Base-by-base conservation (phyloP, 2,329 filamentous ascomycete species). In the Lachnellula occidentalis region DNA sequence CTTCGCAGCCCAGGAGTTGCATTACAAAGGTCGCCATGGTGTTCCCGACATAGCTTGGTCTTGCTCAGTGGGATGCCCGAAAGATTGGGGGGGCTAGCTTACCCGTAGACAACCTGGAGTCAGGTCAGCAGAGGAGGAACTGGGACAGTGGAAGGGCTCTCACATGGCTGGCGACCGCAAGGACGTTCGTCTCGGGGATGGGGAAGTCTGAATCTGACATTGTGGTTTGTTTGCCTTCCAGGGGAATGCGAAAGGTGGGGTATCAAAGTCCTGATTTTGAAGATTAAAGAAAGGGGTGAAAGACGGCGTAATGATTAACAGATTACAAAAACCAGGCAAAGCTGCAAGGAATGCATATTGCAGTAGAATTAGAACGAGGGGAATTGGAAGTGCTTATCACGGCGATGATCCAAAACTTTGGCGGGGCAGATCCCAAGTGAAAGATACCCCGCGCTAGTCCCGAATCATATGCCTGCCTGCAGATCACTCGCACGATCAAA, bases 141-240 rank as follows among this genome's bases (percentile, higher is more conserved):
- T 42, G 27, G 39, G 47, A 45, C 48, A 50, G 55, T 41, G 51
- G 48, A 59, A 54, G 54, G 57, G 58, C 14, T 73, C 86, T 74
- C 87, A 96, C 92, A 92, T 96, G 92, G 74, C 92, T 96, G 70
- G 92, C 91, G 65, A 96, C 82, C 55, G 92, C 91, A 69, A 96
- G 79, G 58, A 96, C 90, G 63, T 76, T 76, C 53, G 82, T 83
- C 64, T 83, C 79, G 36, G 80, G 79, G 39, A 83, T 72, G 36
- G 76, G 67, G 41, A 67, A 64, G 24, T 66, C 61, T 47, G 46
- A 36, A 8, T 51, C 39, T 21, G 45, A 58, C 65, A 68, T 67
- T 21, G 39, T 56, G 37, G 47, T 19, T 22, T 14, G 9, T 34
- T 37, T 27, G 9, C 27, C 27, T 19, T 39, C n/a, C 42, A 8